phyloP scores from a whole-genome alignment of 441 rosid genomes.

The Euphorbia corollata region DNA sequence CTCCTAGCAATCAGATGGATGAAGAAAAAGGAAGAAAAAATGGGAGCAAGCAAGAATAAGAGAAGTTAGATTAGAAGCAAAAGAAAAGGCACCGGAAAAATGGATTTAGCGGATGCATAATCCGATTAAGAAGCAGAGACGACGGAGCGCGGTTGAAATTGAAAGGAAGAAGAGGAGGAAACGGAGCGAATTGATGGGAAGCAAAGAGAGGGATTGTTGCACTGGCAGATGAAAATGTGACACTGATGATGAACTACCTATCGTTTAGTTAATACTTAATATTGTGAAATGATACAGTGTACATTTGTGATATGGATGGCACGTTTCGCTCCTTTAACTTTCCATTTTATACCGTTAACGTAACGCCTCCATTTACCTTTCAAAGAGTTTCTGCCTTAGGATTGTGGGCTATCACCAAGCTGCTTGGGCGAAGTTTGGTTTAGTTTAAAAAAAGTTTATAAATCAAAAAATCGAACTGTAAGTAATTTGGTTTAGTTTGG shows the following conservation, averaged over 20 bases:
- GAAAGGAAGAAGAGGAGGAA: constrained; percentile 14
- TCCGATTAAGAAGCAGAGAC: constrained; percentile 27
- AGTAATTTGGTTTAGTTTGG: no score
- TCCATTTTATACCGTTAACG: neutral
- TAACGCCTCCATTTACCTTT: neutral
- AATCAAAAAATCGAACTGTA: no score
- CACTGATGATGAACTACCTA: neutral
- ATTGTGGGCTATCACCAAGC: no score
- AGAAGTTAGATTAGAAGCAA: neutral
- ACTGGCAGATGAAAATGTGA: constrained; percentile 18
- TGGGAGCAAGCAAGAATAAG: neutral
- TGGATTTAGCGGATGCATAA: constrained; percentile 9
- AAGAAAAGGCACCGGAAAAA: constrained; percentile 24
- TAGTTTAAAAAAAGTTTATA: no score
- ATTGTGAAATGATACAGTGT: neutral
- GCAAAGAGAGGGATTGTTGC: constrained; percentile 18
- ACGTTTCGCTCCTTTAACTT: neutral
- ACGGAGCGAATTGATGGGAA: constrained; percentile 7
- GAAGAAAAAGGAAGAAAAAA: neutral
- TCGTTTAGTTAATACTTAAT: neutral
- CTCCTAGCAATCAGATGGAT: constrained; percentile 29
- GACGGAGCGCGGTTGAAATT: constrained; percentile 12
- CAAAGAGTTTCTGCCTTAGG: no score
- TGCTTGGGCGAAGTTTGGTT: no score
- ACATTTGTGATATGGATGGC: neutral